Percentiles rank a stretch among this genome's conserved stretches.
Conservation (phyloP, 495 filamentous ascomycete species). For the Terfezia boudieri region DNA sequence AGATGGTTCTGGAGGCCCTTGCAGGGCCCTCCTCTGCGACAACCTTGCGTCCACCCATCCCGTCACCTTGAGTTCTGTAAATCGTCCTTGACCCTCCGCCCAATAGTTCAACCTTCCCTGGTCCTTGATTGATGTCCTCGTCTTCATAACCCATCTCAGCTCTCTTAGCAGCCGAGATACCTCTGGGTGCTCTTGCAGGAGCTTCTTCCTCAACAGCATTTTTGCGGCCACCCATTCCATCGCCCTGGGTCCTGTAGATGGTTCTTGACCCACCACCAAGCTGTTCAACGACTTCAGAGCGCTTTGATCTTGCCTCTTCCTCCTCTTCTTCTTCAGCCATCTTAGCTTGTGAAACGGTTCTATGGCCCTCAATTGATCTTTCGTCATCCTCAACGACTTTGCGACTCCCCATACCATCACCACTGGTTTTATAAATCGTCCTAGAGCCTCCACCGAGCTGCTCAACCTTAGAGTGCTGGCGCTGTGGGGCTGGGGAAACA, state of each 20-base stretch:
- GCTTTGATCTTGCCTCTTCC: slow-evolving; percentile 6
- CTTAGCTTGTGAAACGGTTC: too few relatives aligned
- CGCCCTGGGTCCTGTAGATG: not conserved
- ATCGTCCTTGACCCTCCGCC: too few relatives aligned
- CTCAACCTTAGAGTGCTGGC: slow-evolving; percentile 2
- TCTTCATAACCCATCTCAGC: too few relatives aligned
- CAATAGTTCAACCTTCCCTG: too few relatives aligned
- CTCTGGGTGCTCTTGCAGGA: too few relatives aligned
- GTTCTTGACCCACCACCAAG: not conserved
- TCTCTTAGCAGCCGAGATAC: too few relatives aligned
- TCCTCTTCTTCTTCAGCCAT: too few relatives aligned
- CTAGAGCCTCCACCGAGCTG: not conserved
- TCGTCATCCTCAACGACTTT: not conserved
- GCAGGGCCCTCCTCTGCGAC: not conserved
- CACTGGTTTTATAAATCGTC: not conserved
- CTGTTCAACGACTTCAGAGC: not conserved
- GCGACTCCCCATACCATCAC: slow-evolving; percentile 5
- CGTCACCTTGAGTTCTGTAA: too few relatives aligned
- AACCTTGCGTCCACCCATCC: not conserved
- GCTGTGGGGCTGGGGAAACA: slow-evolving; percentile 11
- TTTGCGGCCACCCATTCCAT: slow-evolving; percentile 6
- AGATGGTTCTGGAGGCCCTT: too few relatives aligned
- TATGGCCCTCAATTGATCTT: too few relatives aligned
- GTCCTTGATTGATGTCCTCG: not conserved
- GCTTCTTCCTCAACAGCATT: not conserved